These are phyloP conservation scores for Pyrenophora tritici-repentis DNA, from an alignment of 2,329 filamentous ascomycete genomes.

Conservation along the genomic window DNA sequence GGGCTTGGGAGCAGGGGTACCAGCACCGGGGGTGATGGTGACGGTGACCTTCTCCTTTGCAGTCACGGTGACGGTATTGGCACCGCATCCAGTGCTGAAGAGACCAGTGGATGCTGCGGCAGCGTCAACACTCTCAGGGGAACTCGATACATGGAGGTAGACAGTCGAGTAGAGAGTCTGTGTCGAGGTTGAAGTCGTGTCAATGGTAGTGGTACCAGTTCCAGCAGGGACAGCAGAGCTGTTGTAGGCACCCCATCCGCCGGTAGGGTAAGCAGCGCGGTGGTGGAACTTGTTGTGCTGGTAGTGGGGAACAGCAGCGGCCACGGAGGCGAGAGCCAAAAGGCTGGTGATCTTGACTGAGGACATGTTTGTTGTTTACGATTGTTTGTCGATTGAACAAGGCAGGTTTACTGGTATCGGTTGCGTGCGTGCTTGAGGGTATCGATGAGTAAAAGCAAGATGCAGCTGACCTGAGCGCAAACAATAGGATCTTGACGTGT, in stretches of 20 bases:
- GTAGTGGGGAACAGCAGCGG: conserved; percentile 47
- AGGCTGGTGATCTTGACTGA: conserved; percentile 48
- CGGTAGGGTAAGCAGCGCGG: conserved; percentile 37
- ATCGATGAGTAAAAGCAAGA: conserved; percentile 11
- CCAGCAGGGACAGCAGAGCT: conserved; percentile 32
- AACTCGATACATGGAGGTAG: conserved; percentile 25
- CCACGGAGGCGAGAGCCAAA: conserved; percentile 50
- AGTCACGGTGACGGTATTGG: conserved; percentile 44
- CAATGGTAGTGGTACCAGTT: conserved; percentile 33
- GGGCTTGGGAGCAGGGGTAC: conserved; percentile 21
- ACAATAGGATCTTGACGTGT: conserved; percentile 11
- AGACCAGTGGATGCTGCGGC: conserved; percentile 24
- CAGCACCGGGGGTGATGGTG: conserved; percentile 43
- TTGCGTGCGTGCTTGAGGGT: conserved; percentile 9
- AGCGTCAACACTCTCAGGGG: conserved; percentile 26
- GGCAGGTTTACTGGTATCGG: too few species aligned
- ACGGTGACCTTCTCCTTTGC: conserved; percentile 50
- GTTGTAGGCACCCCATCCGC: conserved; percentile 38
- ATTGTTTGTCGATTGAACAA: background rate
- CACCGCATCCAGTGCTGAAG: conserved; percentile 22
- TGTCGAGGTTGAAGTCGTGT: conserved; percentile 32
- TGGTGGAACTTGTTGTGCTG: conserved; percentile 38
- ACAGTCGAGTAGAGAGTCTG: conserved; percentile 34
- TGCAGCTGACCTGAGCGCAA: conserved; percentile 18
- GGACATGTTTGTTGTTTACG: conserved; percentile 39